phyloP scores from a whole-genome alignment of 768 basidiomycete species.

The Dacryopinax primogenitus region DNA sequence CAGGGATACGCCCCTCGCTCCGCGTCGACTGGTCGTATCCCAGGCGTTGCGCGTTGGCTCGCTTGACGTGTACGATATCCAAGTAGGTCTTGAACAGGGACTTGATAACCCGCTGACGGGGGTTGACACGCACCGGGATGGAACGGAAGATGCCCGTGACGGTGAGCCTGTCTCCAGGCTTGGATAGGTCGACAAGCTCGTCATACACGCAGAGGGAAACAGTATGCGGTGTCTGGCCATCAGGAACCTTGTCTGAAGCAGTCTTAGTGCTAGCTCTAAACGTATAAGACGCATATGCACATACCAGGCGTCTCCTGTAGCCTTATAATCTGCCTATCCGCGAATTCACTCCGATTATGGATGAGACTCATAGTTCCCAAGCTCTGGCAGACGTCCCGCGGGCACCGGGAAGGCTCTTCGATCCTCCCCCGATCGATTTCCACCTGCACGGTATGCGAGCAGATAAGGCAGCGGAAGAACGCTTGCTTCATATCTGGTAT shows the following conservation, averaged over 20 bases:
- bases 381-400: constrained; percentile 80
- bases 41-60: constrained; percentile 51
- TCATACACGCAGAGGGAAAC: constrained; percentile 97
- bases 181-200: constrained; percentile 90
- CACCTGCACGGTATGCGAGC: constrained; percentile 91
- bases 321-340: constrained; percentile 87
- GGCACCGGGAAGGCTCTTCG: constrained; percentile 80
- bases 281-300: constrained; percentile 11
- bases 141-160: constrained; percentile 92
- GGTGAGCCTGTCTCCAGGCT: constrained; percentile 85
- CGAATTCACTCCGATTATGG: constrained; percentile 94
- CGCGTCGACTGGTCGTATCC: constrained; percentile 72
- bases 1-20: constrained; percentile 52
- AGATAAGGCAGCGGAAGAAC: constrained; percentile 93
- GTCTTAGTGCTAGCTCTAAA: neutral
- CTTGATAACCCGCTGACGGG: constrained; percentile 80
- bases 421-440: constrained; percentile 98
- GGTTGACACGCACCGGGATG: constrained; percentile 89
- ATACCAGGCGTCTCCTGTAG: constrained; percentile 80
- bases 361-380: constrained; percentile 87
- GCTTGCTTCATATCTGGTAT: constrained; percentile 98
- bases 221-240: constrained; percentile 96
- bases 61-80: constrained; percentile 83
- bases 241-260: constrained; percentile 70
- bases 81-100: constrained; percentile 95